These are phyloP conservation scores for Pyrenopolyporus hunteri DNA, from an alignment of 495 filamentous ascomycete genomes.

Conservation along the genomic window DNA sequence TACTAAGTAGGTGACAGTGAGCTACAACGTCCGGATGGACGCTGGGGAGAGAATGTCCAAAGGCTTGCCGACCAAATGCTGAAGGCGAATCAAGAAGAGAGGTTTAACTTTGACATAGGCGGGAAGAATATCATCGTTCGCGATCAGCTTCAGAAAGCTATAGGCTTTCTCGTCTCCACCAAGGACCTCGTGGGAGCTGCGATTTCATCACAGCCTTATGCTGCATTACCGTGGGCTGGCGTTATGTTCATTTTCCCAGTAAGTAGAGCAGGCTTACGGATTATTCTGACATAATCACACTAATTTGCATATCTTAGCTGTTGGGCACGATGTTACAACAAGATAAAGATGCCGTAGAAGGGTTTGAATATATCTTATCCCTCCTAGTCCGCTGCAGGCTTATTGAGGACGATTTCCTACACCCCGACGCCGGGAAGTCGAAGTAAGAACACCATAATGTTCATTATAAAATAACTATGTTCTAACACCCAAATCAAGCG, in stretches of 20 bases:
- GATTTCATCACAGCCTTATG: conserved; percentile 18
- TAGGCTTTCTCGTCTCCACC: neutral
- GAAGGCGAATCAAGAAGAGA: neutral
- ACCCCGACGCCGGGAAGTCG: neutral
- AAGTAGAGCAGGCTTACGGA: neutral
- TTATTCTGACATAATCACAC: neutral
- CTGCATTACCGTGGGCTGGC: conserved; percentile 18
- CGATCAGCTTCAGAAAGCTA: neutral
- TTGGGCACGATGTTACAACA: conserved; percentile 5
- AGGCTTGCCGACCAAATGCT: neutral
- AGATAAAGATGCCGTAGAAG: conserved; percentile 6
- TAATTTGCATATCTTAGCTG: neutral
- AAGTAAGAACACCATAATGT: neutral
- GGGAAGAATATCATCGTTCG: neutral
- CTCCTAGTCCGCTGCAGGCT: conserved; percentile 7
- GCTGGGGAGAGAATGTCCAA: conserved; percentile 9
- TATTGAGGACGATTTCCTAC: conserved; percentile 1
- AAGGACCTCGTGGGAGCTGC: conserved; percentile 13
- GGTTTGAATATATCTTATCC: conserved; percentile 13
- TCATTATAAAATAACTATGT: neutral
- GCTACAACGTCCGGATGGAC: neutral
- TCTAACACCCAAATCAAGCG: conserved; percentile 3
- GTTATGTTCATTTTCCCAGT: conserved; percentile 17
- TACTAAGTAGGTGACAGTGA: neutral
- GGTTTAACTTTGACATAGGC: neutral